Conservation (phyloP, 345 rosid species). For the Dimocarpus longan region DNA sequence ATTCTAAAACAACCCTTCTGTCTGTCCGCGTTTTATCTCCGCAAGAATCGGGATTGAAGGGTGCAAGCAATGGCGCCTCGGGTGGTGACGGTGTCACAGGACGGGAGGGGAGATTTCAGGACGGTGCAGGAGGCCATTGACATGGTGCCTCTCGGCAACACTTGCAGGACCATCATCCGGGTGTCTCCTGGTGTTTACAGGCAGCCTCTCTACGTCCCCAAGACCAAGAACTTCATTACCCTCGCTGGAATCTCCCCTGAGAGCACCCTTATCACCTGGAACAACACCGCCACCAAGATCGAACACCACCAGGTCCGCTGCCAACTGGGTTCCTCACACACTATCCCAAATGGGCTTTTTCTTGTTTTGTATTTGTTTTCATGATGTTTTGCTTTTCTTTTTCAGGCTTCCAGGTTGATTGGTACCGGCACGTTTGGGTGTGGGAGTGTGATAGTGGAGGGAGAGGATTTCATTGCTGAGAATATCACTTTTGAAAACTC, state of each 20-base stretch:
- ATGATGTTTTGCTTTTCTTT: slow-evolving; percentile 5
- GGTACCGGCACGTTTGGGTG: slow-evolving; percentile 95
- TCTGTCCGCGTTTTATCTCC: too few species aligned
- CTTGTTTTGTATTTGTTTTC: background rate
- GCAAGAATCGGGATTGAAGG: too few species aligned
- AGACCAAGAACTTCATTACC: slow-evolving; percentile 88
- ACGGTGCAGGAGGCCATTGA: slow-evolving; percentile 91
- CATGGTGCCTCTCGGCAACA: slow-evolving; percentile 74
- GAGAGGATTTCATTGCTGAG: slow-evolving; percentile 95
- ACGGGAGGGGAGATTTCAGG: slow-evolving; percentile 67
- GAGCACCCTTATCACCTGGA: slow-evolving; percentile 73
- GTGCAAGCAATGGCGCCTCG: slow-evolving; percentile 48
- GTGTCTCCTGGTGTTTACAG: slow-evolving; percentile 73
- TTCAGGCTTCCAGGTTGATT: slow-evolving; percentile 63
- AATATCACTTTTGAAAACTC: slow-evolving; percentile 96
- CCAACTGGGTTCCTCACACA: slow-evolving; percentile 13
- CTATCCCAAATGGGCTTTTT: background rate
- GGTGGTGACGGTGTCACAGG: slow-evolving; percentile 71
- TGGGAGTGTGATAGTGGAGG: slow-evolving; percentile 90
- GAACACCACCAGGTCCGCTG: slow-evolving; percentile 85
- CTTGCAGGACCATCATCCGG: slow-evolving; percentile 69
- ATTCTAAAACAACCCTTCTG: too few species aligned
- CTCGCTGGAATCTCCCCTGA: slow-evolving; percentile 81
- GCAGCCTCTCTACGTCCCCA: slow-evolving; percentile 88
- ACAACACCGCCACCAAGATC: slow-evolving; percentile 79